Evolutionary conservation across 1,139 yeast genomes (phyloP).

Genomic region (Sugiyamaella grinbergsii): DNA sequence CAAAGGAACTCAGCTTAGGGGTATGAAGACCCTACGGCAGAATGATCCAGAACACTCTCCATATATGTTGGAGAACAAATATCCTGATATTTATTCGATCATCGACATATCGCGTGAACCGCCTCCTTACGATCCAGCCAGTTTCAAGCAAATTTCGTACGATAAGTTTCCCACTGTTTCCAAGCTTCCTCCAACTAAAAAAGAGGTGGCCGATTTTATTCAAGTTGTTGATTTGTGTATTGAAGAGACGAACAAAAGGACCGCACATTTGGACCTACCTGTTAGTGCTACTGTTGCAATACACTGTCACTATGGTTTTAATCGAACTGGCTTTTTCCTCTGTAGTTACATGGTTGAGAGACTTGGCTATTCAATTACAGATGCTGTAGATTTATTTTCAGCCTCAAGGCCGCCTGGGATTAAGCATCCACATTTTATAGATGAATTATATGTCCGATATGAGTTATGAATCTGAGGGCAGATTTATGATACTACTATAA

Average conservation of each 20-base stretch:
- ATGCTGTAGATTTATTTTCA: conserved; percentile 64
- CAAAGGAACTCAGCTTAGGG: conserved; percentile 54
- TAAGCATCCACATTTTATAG: conserved; percentile 75
- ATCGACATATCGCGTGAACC: conserved; percentile 76
- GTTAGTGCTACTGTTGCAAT: conserved; percentile 50
- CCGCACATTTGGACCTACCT: conserved; percentile 36
- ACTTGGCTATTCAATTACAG: conserved; percentile 60
- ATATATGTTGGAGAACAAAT: conserved; percentile 49
- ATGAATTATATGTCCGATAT: conserved; percentile 70
- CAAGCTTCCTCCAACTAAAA: conserved; percentile 69
- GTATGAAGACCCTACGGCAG: conserved; percentile 76
- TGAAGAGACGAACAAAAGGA: conserved; percentile 30
- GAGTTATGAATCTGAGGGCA: conserved; percentile 23
- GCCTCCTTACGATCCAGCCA: conserved; percentile 70
- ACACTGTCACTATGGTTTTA: conserved; percentile 83
- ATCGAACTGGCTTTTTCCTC: conserved; percentile 74
- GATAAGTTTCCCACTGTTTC: conserved; percentile 78
- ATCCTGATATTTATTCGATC: conserved; percentile 57
- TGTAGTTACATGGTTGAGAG: conserved; percentile 68
- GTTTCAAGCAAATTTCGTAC: conserved; percentile 57
- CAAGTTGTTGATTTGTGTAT: conserved; percentile 56
- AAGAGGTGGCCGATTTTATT: conserved; percentile 60
- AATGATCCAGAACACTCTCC: conserved; percentile 68
- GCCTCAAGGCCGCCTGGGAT: conserved; percentile 69
- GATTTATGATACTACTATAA: not conserved